Base-by-base conservation (phyloP, 495 filamentous ascomycete genomes). In the Penicillium salamii region DNA sequence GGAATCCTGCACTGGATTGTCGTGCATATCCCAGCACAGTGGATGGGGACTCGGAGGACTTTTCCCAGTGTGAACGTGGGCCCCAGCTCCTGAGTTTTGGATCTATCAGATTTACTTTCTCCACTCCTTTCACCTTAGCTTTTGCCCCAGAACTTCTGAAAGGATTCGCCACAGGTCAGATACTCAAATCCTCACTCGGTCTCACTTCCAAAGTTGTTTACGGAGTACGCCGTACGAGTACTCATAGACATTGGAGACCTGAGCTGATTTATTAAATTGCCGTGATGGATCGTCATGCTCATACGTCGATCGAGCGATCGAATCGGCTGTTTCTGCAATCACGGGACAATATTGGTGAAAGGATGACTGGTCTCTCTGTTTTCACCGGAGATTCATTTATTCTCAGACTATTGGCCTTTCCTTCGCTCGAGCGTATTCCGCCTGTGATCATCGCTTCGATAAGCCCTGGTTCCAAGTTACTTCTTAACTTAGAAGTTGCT, bases 1-100 rank as follows among this genome's bases (percentile, higher is more conserved):
- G 50, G 47, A 52, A 54, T 57, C 50, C 6, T 5, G 42, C 33
- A 46, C 26, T 40, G 50, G 59, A 34, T 23, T 57, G 53, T 49
- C 32, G 29, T 57, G 57, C 56, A 62, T 50, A 45, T 54, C 46
- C 47, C 51, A 47, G 26, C 21, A 48, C 28, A 5, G 34, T 21
- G 44, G 50, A 29, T 33, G 40, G 41, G 49, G 48, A 50, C 33
- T 19, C 19, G 46, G 50, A 54, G 8, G 51, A n/a, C 7, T 47
- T 54, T 49, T 56, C 52, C 47, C 7, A 8, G 32, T 38, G n/a
- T 13, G 5, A 42, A 43, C 46, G 51, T 54, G 46, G 45, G 38
- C 31, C 21, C 19, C 7, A 41, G 28, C 23, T 1, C 43, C 14
- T 1, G 13, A 5, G 28, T 19, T 42, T 40, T 41, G 31, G 58